Evolutionary conservation across 2,329 filamentous ascomycete species (phyloP).

Genomic region (Hymenoscyphus occultus): DNA sequence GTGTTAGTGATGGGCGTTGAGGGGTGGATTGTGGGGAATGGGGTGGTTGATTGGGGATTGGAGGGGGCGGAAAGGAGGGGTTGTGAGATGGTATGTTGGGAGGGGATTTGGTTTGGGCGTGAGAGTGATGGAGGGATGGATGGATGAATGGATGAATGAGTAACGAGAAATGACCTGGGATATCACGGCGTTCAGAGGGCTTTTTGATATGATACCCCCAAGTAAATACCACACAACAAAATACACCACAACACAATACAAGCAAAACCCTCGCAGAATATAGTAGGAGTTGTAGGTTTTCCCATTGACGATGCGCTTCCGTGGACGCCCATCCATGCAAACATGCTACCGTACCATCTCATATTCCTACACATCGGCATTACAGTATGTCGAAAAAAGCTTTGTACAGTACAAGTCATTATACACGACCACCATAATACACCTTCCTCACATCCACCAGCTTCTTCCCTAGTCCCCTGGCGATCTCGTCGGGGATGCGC

Average conservation of each 20-base stretch:
- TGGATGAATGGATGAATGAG: not conserved
- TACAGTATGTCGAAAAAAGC: not conserved
- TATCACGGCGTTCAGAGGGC: not conserved
- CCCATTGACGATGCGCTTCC: not conserved
- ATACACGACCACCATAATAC: conserved; percentile 74
- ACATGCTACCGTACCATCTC: conserved; percentile 7
- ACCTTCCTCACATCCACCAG: conserved; percentile 94
- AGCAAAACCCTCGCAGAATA: not conserved
- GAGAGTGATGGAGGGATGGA: too few relatives aligned
- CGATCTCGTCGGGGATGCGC: conserved; percentile 83
- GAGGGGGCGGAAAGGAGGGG: too few relatives aligned
- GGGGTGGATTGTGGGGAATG: not conserved
- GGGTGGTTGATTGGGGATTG: not conserved
- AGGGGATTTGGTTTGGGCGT: too few relatives aligned
- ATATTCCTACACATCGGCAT: conserved; percentile 48
- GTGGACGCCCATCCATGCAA: conserved; percentile 21
- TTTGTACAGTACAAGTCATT: conserved; percentile 20
- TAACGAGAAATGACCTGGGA: conserved; percentile 1
- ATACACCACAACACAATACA: not conserved
- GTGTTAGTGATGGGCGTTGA: not conserved
- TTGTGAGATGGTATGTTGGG: too few relatives aligned
- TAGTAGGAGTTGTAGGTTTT: not conserved
- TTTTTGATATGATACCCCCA: conserved; percentile 10
- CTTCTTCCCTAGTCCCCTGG: conserved; percentile 87
- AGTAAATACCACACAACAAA: not conserved